phyloP scores from a whole-genome alignment of 2,329 filamentous ascomycete genomes.

The Torrubiellomyces zombiae region DNA sequence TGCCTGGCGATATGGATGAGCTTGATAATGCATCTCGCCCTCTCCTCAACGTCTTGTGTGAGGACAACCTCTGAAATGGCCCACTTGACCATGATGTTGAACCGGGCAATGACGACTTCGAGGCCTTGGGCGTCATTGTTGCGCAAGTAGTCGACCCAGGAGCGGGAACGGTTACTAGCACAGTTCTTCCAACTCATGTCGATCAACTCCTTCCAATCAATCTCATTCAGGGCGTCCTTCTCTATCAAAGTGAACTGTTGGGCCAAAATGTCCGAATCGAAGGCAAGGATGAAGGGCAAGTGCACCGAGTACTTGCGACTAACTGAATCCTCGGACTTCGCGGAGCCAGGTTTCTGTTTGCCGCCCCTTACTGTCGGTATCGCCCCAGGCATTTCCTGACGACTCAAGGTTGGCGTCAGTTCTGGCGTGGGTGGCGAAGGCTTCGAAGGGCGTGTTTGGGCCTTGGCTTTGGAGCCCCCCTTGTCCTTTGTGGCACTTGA shows the following conservation, averaged over 20 bases:
- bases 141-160: slow-evolving; percentile 70
- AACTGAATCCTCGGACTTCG: slow-evolving; percentile 13
- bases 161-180: slow-evolving; percentile 45
- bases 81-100: slow-evolving; percentile 84
- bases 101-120: slow-evolving; percentile 70
- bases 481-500: too few relatives aligned
- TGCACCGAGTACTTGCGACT: slow-evolving; percentile 35
- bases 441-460: slow-evolving; percentile 5
- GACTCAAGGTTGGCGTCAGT: slow-evolving; percentile 26
- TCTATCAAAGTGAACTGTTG: slow-evolving; percentile 77
- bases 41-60: slow-evolving; percentile 53
- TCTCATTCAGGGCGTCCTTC: slow-evolving; percentile 70
- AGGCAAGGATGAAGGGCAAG: slow-evolving; percentile 65
- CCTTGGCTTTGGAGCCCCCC: too few relatives aligned
- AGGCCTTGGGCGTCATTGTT: slow-evolving; percentile 58
- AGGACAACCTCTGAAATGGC: slow-evolving; percentile 64
- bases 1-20: slow-evolving; percentile 67
- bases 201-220: slow-evolving; percentile 77
- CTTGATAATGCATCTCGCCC: slow-evolving; percentile 63
- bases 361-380: slow-evolving; percentile 12
- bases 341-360: slow-evolving; percentile 19
- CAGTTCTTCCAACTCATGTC: slow-evolving; percentile 68
- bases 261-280: slow-evolving; percentile 61
- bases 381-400: slow-evolving; percentile 11
- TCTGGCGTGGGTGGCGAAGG: slow-evolving; percentile 26